These are phyloP conservation scores for Lachancea mirantina DNA, from an alignment of 805 yeast genomes.

Conservation along the genomic window DNA sequence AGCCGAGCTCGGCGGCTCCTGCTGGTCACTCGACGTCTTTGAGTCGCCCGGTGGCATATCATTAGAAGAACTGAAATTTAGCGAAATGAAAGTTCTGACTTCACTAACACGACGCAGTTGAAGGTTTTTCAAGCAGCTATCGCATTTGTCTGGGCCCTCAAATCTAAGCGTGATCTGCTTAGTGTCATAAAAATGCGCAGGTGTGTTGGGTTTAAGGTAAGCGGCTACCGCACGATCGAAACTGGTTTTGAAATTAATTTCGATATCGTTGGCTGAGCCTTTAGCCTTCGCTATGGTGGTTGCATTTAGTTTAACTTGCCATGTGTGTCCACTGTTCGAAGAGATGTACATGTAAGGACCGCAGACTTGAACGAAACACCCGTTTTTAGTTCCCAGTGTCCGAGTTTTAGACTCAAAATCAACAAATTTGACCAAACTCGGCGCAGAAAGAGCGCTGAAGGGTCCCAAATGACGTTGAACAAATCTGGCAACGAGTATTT, in stretches of 20 bases:
- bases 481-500: slow-evolving; percentile 11
- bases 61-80: slow-evolving; percentile 11
- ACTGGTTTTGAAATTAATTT: not conserved
- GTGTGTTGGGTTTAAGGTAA: not conserved
- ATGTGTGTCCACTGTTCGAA: too few relatives aligned
- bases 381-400: not conserved
- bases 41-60: too few relatives aligned
- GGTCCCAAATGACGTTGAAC: slow-evolving; percentile 10
- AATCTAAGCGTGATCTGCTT: slow-evolving; percentile 1
- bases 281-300: too few relatives aligned
- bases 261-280: too few relatives aligned
- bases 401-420: too few relatives aligned
- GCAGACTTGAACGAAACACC: slow-evolving; percentile 1
- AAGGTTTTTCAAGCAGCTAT: slow-evolving; percentile 2
- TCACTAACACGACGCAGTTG: slow-evolving; percentile 29
- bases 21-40: too few relatives aligned
- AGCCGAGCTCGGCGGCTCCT: too few relatives aligned
- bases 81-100: slow-evolving; percentile 22
- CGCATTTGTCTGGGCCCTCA: not conserved
- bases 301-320: slow-evolving; percentile 5
- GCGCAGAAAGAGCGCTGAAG: not conserved
- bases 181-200: not conserved
- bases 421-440: slow-evolving; percentile 1
- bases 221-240: not conserved
- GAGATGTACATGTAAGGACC: not conserved